Evolutionary conservation across 306 rosid genomes (phyloP), one percentile per base, ranked within the genome.

Genomic region (Astragalus membranaceus): DNA sequence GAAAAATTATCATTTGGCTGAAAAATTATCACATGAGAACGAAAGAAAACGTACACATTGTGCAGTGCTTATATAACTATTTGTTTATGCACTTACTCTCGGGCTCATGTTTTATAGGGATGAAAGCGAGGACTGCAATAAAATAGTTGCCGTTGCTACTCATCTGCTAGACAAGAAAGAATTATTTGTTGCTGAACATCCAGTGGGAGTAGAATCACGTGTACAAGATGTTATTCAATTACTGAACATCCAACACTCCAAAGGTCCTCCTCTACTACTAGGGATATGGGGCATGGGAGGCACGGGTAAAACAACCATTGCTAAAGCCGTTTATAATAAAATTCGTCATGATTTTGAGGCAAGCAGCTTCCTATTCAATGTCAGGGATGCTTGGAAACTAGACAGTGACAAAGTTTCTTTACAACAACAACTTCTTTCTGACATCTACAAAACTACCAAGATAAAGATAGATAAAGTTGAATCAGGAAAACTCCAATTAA

Each of bases 231-330:
- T 77, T 39, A 42, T 69, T 14, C 11, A 33, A 5, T 15, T 41
- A 5, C 4, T 61, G 26, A 2, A 42, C 13, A 7, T 0, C 12
- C 29, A 46, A 8, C 0, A 2, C 9, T 20, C 61, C 20, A 46
- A 46, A 1, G 30, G 48, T 46, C 39, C 57, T 33, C 0, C 57
- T 33, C 0, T 30, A 46, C 3, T 75, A 30, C n/a, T 61, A 5
- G 80, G 80, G 14, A 60, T 76, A 10, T 76, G 75, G 75, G 79
- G 74, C 49, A 26, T 26, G 30, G 30, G 30, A 75, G 79, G 74
- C 59, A 26, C 2, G 30, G 30, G 30, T 26, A 26, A 54, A 54
- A 54, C 60, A 20, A 54, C 60, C 1, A 26, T 54, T 26, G 60
- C 58, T 10, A 66, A 66, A 32, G 47, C 58, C 3, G 6, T 16